Evolutionary conservation across 1,139 yeast genomes (phyloP).

Genomic region (Pneumocystis canis): DNA sequence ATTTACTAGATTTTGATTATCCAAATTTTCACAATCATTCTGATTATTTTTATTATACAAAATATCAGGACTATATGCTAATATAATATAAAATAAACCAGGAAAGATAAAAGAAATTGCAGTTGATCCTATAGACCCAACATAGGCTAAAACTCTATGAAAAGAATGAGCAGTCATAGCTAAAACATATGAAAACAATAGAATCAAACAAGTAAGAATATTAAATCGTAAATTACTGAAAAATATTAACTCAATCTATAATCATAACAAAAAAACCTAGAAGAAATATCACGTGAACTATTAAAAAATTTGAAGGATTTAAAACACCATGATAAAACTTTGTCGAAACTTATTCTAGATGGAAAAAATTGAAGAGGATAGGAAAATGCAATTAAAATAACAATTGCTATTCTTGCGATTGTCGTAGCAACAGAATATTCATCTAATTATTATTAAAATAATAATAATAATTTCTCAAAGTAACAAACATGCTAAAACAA

Average conservation of each 20-base stretch:
- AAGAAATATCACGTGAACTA: not conserved
- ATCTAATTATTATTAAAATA: conserved; percentile 20
- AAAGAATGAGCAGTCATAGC: conserved; percentile 66
- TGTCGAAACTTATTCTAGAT: conserved; percentile 63
- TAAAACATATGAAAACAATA: conserved; percentile 49
- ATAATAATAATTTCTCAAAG: conserved; percentile 13
- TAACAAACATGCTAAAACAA: conserved; percentile 39
- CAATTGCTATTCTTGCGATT: conserved; percentile 61
- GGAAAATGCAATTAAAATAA: conserved; percentile 68
- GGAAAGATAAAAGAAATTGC: conserved; percentile 86
- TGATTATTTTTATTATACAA: not conserved
- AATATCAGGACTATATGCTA: conserved; percentile 4
- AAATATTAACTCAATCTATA: not conserved
- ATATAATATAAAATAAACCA: conserved; percentile 62
- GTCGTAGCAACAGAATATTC: conserved; percentile 35
- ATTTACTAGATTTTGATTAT: conserved; percentile 11
- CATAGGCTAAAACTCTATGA: conserved; percentile 77
- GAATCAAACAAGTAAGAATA: conserved; percentile 50
- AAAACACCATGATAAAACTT: conserved; percentile 25
- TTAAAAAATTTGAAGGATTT: not conserved
- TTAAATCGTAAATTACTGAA: conserved; percentile 30
- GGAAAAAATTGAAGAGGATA: conserved; percentile 92
- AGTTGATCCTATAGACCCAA: conserved; percentile 90
- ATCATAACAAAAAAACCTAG: not conserved
- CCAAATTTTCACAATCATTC: conserved; percentile 5